Percentiles rank a stretch among this genome's conserved stretches.
phyloP scores from a whole-genome alignment of 805 yeast species.

The Candida arabinofermentans region DNA sequence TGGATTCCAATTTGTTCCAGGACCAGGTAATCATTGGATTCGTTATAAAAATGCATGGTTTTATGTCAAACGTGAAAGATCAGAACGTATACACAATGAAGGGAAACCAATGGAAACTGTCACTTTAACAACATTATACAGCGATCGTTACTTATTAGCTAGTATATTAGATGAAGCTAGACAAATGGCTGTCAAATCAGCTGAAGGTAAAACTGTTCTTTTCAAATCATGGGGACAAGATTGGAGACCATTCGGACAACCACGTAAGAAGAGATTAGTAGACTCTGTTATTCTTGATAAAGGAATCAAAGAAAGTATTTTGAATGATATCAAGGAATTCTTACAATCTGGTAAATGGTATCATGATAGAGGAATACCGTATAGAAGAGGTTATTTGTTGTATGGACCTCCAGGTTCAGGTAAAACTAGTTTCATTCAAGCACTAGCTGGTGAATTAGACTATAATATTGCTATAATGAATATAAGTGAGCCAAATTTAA shows the following conservation, averaged over 20 bases:
- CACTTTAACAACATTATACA: conserved; percentile 83
- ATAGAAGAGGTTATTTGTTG: conserved; percentile 86
- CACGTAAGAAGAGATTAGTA: conserved; percentile 77
- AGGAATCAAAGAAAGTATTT: conserved; percentile 62
- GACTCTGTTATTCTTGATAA: conserved; percentile 83
- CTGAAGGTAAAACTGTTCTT: conserved; percentile 91
- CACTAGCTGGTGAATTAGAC: conserved; percentile 93
- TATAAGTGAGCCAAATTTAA: conserved; percentile 82
- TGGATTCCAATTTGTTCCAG: conserved; percentile 88
- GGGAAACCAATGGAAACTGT: conserved; percentile 97
- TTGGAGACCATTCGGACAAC: conserved; percentile 98
- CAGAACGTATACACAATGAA: conserved; percentile 81
- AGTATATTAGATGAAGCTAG: conserved; percentile 78
- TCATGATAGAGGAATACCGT: conserved; percentile 94
- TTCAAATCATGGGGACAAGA: conserved; percentile 97
- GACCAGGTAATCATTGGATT: conserved; percentile 92
- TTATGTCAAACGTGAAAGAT: conserved; percentile 84
- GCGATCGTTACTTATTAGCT: conserved; percentile 68
- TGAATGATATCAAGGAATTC: conserved; percentile 77
- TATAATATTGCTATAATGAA: conserved; percentile 93
- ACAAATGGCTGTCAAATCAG: conserved; percentile 68
- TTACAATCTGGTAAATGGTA: conserved; percentile 84
- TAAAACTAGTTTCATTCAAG: conserved; percentile 92
- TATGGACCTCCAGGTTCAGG: conserved; percentile 99
- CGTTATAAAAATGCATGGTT: conserved; percentile 84